Conservation (phyloP, 1,284 basidiomycete species). For the Leccinum subrobustum region DNA sequence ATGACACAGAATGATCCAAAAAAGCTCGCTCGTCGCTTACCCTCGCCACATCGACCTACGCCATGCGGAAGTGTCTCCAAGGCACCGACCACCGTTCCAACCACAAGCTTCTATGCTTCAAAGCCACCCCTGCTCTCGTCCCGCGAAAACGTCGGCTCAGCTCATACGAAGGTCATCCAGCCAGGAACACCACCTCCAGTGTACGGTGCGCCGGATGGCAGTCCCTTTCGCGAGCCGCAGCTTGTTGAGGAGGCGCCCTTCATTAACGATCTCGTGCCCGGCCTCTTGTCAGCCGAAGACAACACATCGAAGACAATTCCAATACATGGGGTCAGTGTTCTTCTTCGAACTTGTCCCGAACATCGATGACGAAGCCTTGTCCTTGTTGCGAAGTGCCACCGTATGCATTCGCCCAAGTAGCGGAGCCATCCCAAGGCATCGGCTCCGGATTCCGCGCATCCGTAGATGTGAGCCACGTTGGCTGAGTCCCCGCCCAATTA, state of each 20-base stretch:
- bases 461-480: constrained; percentile 12
- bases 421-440: constrained; percentile 28
- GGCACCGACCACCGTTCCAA: constrained; percentile 23
- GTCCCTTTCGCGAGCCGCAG: constrained; percentile 45
- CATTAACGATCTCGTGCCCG: constrained; percentile 29
- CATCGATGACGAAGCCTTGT: constrained; percentile 45
- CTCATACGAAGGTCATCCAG: constrained; percentile 31
- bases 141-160: constrained; percentile 31
- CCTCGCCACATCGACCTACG: constrained; percentile 23
- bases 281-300: constrained; percentile 27
- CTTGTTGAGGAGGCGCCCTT: constrained; percentile 40
- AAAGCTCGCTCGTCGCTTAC: constrained; percentile 19
- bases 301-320: not conserved
- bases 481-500: constrained; percentile 21
- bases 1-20: constrained; percentile 30
- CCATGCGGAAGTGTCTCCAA: constrained; percentile 20
- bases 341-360: constrained; percentile 57
- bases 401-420: constrained; percentile 22
- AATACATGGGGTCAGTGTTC: constrained; percentile 40
- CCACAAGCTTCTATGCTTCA: constrained; percentile 32
- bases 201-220: constrained; percentile 26
- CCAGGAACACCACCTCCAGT: constrained; percentile 22
- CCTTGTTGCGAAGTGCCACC: constrained; percentile 27
- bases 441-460: constrained; percentile 21
- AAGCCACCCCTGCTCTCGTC: constrained; percentile 35